A percentile compares a stretch with the other conserved stretches of the same genome.
Evolutionary conservation across 2,329 filamentous ascomycete genomes (phyloP).

Genomic region (Aplosporella prunicola): DNA sequence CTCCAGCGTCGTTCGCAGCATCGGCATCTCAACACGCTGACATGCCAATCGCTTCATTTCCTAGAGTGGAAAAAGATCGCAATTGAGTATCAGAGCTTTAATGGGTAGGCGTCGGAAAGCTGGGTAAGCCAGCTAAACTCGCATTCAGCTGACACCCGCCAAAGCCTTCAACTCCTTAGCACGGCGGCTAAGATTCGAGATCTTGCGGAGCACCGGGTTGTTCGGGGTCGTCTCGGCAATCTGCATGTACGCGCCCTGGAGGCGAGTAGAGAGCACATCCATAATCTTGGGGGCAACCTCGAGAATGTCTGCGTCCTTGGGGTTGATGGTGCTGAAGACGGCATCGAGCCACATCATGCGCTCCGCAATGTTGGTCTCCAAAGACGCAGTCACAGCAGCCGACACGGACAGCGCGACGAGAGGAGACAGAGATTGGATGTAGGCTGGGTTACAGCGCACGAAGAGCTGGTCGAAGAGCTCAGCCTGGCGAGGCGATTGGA

Average conservation of each 20-base stretch:
- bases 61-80: background rate
- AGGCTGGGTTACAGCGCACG: slow-evolving; percentile 46
- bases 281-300: slow-evolving; percentile 51
- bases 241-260: slow-evolving; percentile 48
- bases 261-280: slow-evolving; percentile 48
- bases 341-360: slow-evolving; percentile 51
- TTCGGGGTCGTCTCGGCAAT: slow-evolving; percentile 44
- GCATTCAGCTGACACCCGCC: background rate
- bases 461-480: slow-evolving; percentile 56
- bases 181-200: slow-evolving; percentile 35
- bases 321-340: slow-evolving; percentile 46
- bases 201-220: slow-evolving; percentile 43
- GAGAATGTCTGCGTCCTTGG: slow-evolving; percentile 44
- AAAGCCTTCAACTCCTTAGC: slow-evolving; percentile 20
- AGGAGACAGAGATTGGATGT: slow-evolving; percentile 45
- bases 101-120: background rate
- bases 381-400: slow-evolving; percentile 50
- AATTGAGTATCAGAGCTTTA: background rate
- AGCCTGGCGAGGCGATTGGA: slow-evolving; percentile 50
- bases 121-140: background rate
- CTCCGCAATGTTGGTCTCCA: slow-evolving; percentile 44
- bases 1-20: background rate
- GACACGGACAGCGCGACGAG: slow-evolving; percentile 52
- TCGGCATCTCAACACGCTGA: background rate
- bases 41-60: background rate